Evolutionary conservation across 2,329 filamentous ascomycete genomes (phyloP), one percentile per base, ranked within the genome.

Genomic region (Bipolaris sorokiniana): DNA sequence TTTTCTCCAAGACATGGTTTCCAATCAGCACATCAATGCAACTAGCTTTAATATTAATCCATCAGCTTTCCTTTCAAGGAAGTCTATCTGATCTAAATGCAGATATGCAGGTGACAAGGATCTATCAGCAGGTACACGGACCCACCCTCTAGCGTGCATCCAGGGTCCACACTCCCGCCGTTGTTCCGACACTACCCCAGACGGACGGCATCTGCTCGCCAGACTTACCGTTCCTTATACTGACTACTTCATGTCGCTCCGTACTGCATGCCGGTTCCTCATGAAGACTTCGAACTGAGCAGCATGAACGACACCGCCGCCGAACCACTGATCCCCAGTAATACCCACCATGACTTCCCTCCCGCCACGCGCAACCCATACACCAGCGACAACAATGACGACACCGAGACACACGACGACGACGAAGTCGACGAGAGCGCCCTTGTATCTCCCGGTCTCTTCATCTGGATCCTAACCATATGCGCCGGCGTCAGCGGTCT

Each of bases 401-500:
- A 54, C 28, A 37, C 38, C 18, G 42, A 56, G 5, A 48, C 46
- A 9, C 26, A 28, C 26, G 26, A 28, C 23, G 65, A 70, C 7
- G 73, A 77, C 23, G 74, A 76, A 56, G 65, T 70, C 11, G 73
- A 77, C 44, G 74, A 77, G 62, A 72, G 64, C 16, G 48, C 48
- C 7, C 51, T 76, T n/a, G 42, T 62, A 1, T 56, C 65, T 3
- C 70, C 76, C 0, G 70, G 74, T 0, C 41, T 52, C 7, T 86
- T 86, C 54, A 81, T 86, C 37, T 86, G 82, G 81, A 75, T 77
- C 3, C 72, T 87, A 48, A 86, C 84, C 0, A 76, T 85, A 42
- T 82, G 84, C 20, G 85, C 85, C 6, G 83, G 84, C 3, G 79
- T 87, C 13, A 83, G 81, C 48, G 85, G 85, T 3, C 72, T 87